Percentiles rank a stretch among this genome's conserved stretches.
These are phyloP conservation scores for Phaeoacremonium minimum DNA, from an alignment of 2,329 filamentous ascomycete genomes.

Conservation along the genomic window DNA sequence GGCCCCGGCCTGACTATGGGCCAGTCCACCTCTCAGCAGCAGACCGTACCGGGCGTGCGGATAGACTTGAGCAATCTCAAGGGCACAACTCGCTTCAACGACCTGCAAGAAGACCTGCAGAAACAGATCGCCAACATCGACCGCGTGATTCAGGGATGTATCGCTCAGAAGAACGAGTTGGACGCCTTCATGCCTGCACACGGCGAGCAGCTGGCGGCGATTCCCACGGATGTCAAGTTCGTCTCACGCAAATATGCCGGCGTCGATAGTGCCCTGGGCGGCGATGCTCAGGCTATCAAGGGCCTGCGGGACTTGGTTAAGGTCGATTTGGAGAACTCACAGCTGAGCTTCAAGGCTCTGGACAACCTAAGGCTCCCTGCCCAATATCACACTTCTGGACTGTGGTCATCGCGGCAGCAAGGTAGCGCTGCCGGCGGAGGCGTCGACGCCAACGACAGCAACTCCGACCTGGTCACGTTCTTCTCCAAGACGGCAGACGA, in stretches of 20 bases:
- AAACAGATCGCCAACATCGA: constrained; percentile 75
- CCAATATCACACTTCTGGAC: constrained; percentile 42
- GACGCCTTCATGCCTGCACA: constrained; percentile 61
- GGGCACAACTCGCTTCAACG: constrained; percentile 86
- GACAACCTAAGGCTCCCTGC: constrained; percentile 42
- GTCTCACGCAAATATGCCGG: constrained; percentile 39
- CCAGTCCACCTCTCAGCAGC: constrained; percentile 42
- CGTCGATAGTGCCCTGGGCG: constrained; percentile 31
- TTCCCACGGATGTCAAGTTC: constrained; percentile 38
- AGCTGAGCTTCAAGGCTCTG: constrained; percentile 38
- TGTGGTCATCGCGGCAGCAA: constrained; percentile 33
- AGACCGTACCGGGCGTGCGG: constrained; percentile 65
- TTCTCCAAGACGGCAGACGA: constrained; percentile 61
- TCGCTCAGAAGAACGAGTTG: constrained; percentile 72
- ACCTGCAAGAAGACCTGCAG: constrained; percentile 79
- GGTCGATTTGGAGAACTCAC: constrained; percentile 34
- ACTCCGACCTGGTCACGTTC: constrained; percentile 57
- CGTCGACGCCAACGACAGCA: constrained; percentile 40
- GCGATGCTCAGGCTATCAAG: constrained; percentile 36
- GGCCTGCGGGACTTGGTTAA: constrained; percentile 34
- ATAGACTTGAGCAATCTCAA: constrained; percentile 76
- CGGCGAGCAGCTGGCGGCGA: constrained; percentile 28
- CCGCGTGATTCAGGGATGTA: constrained; percentile 73
- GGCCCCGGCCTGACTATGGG: constrained; percentile 38
- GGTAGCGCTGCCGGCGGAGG: constrained; percentile 36